Evolutionary conservation across 179 eudicot genomes (phyloP), one percentile per base, ranked within the genome.

Genomic region (Amaranthus tricolor): DNA sequence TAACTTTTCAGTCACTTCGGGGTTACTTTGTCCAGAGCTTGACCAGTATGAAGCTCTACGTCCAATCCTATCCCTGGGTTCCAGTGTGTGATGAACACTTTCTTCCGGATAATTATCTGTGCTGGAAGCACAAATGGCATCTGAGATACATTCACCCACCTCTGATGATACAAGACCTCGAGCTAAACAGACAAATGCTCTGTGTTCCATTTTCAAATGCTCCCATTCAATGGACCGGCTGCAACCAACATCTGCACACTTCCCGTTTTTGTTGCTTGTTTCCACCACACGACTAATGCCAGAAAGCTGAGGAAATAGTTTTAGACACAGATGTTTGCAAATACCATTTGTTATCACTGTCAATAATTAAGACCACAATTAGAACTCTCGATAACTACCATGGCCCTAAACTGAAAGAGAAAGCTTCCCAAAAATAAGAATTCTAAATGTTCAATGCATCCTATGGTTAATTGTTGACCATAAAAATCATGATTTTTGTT

Each of bases 71-170:
- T 87, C 90, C 76, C 90, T 82, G 68, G 92, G 84, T 72, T 82
- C 86, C 68, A 94, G 78, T 76, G 97, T 94, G 82, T 90, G 85
- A 13, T 67, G 73, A 65, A 94, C 76, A 76, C 92, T 86, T 79
- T 90, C 96, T 70, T 81, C 82, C 8, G 97, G 97, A 75, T 79
- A 88, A 81, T 88, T 89, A 75, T 94, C 98, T 10, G 97, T 94
- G 87, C 94, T 91, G 48, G 98, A 87, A 77, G 97, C 98, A 86
- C 88, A 70, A 49, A 90, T 71, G 48, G 98, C 89, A 60, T 82
- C 79, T 49, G 82, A 68, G 53, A 91, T 76, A 81, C 92, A 90
- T 72, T 84, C 87, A 66, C 70, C 82, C 44, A 79, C 77, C 59
- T 85, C 78, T 66, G 80, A 69, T 52, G 80, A 74, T 16, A 82